Evolutionary conservation across 805 yeast genomes (phyloP).

Genomic region (Yarrowia phangngaensis): DNA sequence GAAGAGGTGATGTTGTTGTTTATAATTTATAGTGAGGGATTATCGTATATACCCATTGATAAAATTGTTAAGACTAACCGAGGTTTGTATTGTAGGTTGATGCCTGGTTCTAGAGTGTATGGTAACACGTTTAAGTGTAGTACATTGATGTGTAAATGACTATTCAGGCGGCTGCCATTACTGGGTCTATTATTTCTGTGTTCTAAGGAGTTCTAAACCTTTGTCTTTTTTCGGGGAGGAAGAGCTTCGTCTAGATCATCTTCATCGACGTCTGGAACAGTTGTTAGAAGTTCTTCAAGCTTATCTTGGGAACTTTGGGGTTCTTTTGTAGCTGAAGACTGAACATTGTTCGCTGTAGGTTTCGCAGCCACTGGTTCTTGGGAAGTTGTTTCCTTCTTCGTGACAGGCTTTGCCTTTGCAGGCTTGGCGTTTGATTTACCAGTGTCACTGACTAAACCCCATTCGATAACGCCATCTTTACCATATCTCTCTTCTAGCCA

Average conservation of each 20-base stretch:
- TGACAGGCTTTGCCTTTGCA: neutral
- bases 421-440: neutral
- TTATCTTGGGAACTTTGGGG: neutral
- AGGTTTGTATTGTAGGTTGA: no score
- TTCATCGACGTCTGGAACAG: conserved; percentile 10
- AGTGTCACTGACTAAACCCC: conserved; percentile 51
- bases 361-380: no score
- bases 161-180: no score
- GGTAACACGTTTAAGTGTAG: no score
- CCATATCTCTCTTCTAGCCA: conserved; percentile 58
- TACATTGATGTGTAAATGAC: no score
- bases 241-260: conserved; percentile 17
- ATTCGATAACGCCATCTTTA: conserved; percentile 52
- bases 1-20: conserved; percentile 74
- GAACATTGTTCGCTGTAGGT: neutral
- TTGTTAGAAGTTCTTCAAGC: conserved; percentile 3
- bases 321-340: neutral
- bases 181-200: no score
- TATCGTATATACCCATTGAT: no score
- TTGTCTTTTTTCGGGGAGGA: conserved; percentile 13
- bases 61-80: no score
- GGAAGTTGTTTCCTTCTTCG: neutral
- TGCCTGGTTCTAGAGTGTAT: no score
- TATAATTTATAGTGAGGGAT: conserved; percentile 38
- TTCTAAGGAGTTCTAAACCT: no score